Base-by-base conservation (phyloP, 2,329 filamentous ascomycete genomes). In the Furcasterigmium furcatum region DNA sequence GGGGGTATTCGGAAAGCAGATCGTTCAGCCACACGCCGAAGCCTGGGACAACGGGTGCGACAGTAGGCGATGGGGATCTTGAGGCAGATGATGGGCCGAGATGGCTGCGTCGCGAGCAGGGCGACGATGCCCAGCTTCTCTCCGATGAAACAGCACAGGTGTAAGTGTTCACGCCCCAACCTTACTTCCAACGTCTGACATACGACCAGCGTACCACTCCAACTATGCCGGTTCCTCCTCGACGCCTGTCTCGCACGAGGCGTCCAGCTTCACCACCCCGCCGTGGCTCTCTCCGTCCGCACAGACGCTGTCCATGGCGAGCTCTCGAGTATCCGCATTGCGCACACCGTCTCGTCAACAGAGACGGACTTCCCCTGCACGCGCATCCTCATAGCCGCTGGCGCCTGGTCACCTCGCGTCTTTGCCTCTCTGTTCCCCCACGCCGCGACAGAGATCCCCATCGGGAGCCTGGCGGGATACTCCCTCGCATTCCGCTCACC, bases 401-500 rank as follows among this genome's bases (percentile, higher is more conserved):
- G 88, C 4, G 77, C 82, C 4, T 92, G 88, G 88, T 85, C 86
- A 1, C 74, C 80, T 0, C 64, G 66, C 25, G 80, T 88, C n/a
- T 85, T 89, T 58, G 54, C 66, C 3, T 66, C 70, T 1, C 74
- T 92, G 14, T 91, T 92, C 57, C 80, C 80, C 0, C 56, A 62
- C 0, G 74, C 84, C 1, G 57, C 56, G 3, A 56, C 74, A 2
- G 60, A 67, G 10, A 65, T 91, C 19, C 79, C 82, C 1, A 70
- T 90, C 35, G 67, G 70, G 4, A 73, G 79, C 16, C 67, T 91
- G 5, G 85, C 85, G 0, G 88, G 88, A 0, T 83, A 91, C 63
- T 89, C 85, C 16, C 65, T 92, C 9, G 76, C 91, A 3, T 64
- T 91, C 5, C 76, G 70, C 46, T 81, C 79, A 6, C 80, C 84